Evolutionary conservation across 768 basidiomycete species (phyloP), one percentile per base, ranked within the genome.

Genomic region (Tubosaeta sp.): DNA sequence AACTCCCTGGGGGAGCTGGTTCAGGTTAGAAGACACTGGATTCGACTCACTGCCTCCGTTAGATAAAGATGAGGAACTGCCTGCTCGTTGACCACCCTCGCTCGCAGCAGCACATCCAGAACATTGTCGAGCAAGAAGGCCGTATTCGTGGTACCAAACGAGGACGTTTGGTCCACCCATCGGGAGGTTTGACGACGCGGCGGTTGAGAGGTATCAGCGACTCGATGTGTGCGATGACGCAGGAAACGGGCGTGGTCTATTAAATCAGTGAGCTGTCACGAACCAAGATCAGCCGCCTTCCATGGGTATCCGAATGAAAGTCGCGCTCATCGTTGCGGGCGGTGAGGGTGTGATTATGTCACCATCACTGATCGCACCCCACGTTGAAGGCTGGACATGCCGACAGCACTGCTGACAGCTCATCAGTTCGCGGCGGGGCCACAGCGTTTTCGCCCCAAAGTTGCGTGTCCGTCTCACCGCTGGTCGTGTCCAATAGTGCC

Each of bases 171-270:
- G 67, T 56, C 12, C 67, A 26, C 13, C 67, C 67, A 4, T 11
- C 35, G 2, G 67, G 65, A 38, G 63, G 65, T 9, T 31, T 13
- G 35, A 65, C 45, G 29, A 45, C 58, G 43, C 27, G 60, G 16
- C 50, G 59, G 26, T 65, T 14, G 16, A 67, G 67, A 34, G 69
- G 67, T 1, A 27, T 25, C 2, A 69, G 48, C 4, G 65, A 51
- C 1, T 67, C 27, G 51, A 69, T 17, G 17, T 67, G 55, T n/a
- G 67, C 67, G 39, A 66, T 66, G 49, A 69, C 46, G 32, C 65
- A 66, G 9, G 62, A 43, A n/a, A 42, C 9, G 16, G 62, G 34
- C 11, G 37, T 10, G 27, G 46, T 39, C 65, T 67, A 31, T 32
- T 2, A 13, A 17, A 22, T 22, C 22, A 56, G 50, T 9, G 34